Evolutionary conservation across 768 basidiomycete genomes (phyloP).

Genomic region (Termitomyces sp.): DNA sequence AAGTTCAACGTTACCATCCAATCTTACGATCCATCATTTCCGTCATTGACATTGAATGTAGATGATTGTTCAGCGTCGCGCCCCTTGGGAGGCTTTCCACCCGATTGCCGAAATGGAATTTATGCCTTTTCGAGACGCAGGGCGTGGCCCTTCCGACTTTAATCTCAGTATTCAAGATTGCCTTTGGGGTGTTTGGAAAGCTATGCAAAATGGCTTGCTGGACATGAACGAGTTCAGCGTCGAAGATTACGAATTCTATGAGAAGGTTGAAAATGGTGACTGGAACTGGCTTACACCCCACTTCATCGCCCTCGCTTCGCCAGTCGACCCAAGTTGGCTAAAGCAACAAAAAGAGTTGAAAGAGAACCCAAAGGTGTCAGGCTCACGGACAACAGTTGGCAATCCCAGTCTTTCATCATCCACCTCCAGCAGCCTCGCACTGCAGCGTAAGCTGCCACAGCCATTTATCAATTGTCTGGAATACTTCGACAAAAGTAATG

Average conservation of each 20-base stretch:
- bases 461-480: slow-evolving; percentile 90
- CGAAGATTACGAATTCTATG: slow-evolving; percentile 91
- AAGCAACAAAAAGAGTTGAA: slow-evolving; percentile 70
- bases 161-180: slow-evolving; percentile 92
- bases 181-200: slow-evolving; percentile 84
- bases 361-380: slow-evolving; percentile 31
- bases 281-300: slow-evolving; percentile 95
- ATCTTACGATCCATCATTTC: not conserved
- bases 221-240: slow-evolving; percentile 94
- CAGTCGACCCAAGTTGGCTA: slow-evolving; percentile 77
- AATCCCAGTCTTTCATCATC: slow-evolving; percentile 21
- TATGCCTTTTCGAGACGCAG: slow-evolving; percentile 95
- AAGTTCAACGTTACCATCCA: slow-evolving; percentile 26
- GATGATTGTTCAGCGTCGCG: slow-evolving; percentile 90
- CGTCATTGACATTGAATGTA: slow-evolving; percentile 24
- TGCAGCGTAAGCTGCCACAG: slow-evolving; percentile 73
- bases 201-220: slow-evolving; percentile 87
- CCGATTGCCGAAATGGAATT: slow-evolving; percentile 91
- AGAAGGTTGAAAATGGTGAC: slow-evolving; percentile 93
- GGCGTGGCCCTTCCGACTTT: slow-evolving; percentile 88
- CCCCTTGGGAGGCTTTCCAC: slow-evolving; percentile 94
- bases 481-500: slow-evolving; percentile 82
- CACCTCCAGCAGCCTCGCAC: slow-evolving; percentile 45
- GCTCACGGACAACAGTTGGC: slow-evolving; percentile 16
- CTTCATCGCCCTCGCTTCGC: slow-evolving; percentile 93